Evolutionary conservation across 208 protist species (phyloP).

Genomic region (Naegleria lovaniensis): DNA sequence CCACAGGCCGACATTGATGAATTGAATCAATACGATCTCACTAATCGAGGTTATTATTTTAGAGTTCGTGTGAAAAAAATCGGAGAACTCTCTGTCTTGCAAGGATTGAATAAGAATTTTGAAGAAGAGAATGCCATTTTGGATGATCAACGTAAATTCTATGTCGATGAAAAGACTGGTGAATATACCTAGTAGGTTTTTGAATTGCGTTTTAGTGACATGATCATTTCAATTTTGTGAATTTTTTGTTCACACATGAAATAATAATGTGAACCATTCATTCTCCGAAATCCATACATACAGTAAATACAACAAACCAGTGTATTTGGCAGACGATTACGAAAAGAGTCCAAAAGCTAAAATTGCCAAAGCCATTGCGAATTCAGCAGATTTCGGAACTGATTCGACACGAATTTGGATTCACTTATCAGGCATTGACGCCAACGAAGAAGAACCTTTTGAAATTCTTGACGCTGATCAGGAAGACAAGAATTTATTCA

Average conservation of each 20-base stretch:
- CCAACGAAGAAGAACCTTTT: not conserved
- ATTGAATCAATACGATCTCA: not conserved
- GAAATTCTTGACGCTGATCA: not conserved
- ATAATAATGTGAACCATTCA: no score
- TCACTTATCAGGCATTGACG: not conserved
- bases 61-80: not conserved
- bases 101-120: not conserved
- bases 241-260: no score
- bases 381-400: not conserved
- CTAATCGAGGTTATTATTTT: not conserved
- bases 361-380: not conserved
- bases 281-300: no score
- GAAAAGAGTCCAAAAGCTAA: not conserved
- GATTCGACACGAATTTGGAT: not conserved
- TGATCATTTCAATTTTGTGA: no score
- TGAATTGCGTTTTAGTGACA: no score
- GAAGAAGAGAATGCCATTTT: not conserved
- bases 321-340: not conserved
- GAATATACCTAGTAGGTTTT: not conserved
- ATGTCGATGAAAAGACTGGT: constrained; percentile 4
- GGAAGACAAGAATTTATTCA: not conserved
- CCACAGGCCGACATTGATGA: not conserved
- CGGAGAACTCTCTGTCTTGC: not conserved
- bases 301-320: not conserved
- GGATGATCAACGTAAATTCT: constrained; percentile 1